These are phyloP conservation scores for Bocquillonia castaneifolia DNA, from an alignment of 441 rosid genomes.

Conservation along the genomic window DNA sequence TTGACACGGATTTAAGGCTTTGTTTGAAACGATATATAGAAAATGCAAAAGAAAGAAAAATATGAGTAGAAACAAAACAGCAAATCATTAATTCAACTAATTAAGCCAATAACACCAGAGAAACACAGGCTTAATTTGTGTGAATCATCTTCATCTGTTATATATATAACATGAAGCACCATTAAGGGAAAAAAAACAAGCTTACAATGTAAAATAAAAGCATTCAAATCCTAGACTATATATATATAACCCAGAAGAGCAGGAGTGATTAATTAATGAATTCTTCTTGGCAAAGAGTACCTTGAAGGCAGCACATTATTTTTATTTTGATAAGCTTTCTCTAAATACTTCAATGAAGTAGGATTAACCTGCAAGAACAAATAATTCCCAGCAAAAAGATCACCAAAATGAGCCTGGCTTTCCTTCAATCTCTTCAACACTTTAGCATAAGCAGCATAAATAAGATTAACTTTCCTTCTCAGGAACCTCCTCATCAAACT, in stretches of 20 bases:
- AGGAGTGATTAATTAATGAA: constrained; percentile 12
- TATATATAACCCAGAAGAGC: no score
- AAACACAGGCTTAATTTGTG: no score
- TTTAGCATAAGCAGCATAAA: constrained; percentile 33
- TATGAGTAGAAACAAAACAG: no score
- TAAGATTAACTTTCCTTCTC: constrained; percentile 44
- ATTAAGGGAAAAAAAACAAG: background rate
- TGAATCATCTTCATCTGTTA: no score
- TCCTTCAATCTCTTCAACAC: constrained; percentile 65
- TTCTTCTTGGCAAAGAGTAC: constrained; percentile 30
- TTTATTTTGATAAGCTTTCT: constrained; percentile 26
- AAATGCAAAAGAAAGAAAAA: no score
- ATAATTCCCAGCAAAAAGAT: constrained; percentile 85
- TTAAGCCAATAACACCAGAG: background rate
- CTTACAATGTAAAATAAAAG: background rate
- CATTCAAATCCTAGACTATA: background rate
- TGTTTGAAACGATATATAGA: no score
- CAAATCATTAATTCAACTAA: background rate
- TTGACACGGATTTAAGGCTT: no score
- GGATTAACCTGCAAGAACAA: constrained; percentile 84
- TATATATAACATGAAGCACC: background rate
- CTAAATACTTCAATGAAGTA: constrained; percentile 37
- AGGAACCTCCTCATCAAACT: constrained; percentile 49
- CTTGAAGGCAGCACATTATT: constrained; percentile 18
- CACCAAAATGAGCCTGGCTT: constrained; percentile 66